Evolutionary conservation across 106 monocot species (phyloP).

Genomic region (Dendrobium huoshanense): DNA sequence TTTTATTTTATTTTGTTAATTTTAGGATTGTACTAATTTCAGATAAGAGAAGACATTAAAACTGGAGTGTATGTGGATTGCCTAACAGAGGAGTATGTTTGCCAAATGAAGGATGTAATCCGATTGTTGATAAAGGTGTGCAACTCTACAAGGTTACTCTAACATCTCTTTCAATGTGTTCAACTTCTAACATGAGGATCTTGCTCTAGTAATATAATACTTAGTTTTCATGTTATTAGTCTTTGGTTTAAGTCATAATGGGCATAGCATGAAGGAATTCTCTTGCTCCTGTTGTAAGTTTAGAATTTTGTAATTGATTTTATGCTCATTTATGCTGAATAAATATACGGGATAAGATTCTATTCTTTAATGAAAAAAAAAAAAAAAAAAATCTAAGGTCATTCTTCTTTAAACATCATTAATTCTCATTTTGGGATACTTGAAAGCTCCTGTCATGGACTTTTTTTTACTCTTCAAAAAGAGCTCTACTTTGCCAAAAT

Average conservation of each 20-base stretch:
- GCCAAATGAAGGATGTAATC: slow-evolving; percentile 63
- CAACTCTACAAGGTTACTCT: neutral
- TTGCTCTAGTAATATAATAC: neutral
- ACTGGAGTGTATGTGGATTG: slow-evolving; percentile 90
- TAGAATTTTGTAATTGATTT: no score
- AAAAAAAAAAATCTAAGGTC: neutral
- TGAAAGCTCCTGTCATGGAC: neutral
- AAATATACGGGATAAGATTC: no score
- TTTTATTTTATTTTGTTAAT: slow-evolving; percentile 2
- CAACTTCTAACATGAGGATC: neutral
- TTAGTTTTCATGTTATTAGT: no score
- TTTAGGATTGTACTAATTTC: slow-evolving; percentile 11
- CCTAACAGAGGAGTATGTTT: slow-evolving; percentile 77
- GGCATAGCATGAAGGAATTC: no score
- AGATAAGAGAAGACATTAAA: slow-evolving; percentile 95
- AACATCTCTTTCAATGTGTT: neutral
- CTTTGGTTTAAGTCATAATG: no score
- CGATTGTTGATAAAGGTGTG: slow-evolving; percentile 76
- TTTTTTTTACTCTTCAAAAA: neutral
- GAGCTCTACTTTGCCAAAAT: neutral
- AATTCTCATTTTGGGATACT: neutral
- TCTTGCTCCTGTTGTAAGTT: no score
- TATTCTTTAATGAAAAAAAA: neutral
- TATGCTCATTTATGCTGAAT: no score
- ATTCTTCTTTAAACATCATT: neutral